Percentiles rank a stretch among this genome's conserved stretches.
Conservation (phyloP, 2,329 filamentous ascomycete genomes). For the Fusarium siculi region DNA sequence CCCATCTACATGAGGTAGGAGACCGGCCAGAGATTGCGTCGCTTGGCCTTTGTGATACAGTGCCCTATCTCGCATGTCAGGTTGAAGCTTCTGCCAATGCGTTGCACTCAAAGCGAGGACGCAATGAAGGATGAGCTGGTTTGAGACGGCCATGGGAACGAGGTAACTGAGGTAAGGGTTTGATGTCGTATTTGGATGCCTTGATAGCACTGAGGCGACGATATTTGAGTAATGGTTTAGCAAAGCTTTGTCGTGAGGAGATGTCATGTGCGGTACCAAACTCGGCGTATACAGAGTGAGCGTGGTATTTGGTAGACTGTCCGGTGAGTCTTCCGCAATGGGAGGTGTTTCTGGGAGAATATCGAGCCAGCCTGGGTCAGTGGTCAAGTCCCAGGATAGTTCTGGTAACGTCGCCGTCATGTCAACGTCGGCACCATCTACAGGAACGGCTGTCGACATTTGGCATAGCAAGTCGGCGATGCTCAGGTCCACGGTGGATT, state of each 20-base stretch:
- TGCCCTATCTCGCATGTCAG: constrained; percentile 1
- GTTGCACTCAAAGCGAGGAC: constrained; percentile 1
- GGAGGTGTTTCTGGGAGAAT: background rate
- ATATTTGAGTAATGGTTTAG: constrained; percentile 8
- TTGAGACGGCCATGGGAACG: background rate
- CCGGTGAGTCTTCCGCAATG: background rate
- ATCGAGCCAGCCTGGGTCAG: background rate
- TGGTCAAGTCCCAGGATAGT: background rate
- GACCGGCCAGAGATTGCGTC: background rate
- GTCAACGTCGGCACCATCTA: background rate
- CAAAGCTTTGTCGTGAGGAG: constrained; percentile 2
- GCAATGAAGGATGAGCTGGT: background rate
- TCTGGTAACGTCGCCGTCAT: background rate
- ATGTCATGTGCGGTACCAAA: background rate
- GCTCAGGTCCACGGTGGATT: constrained; percentile 2
- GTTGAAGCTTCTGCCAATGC: constrained; percentile 10
- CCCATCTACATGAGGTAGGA: background rate
- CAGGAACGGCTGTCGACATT: background rate
- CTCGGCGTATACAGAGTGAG: constrained; percentile 7
- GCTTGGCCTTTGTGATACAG: constrained; percentile 8
- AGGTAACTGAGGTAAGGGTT: constrained; percentile 9
- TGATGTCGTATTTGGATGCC: background rate
- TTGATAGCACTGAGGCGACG: background rate
- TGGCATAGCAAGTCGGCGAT: constrained; percentile 2
- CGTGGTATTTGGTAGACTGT: background rate